A percentile compares a stretch with the other conserved stretches of the same genome.
phyloP scores from a whole-genome alignment of 2,329 filamentous ascomycete species.

The Fusarium virguliforme region DNA sequence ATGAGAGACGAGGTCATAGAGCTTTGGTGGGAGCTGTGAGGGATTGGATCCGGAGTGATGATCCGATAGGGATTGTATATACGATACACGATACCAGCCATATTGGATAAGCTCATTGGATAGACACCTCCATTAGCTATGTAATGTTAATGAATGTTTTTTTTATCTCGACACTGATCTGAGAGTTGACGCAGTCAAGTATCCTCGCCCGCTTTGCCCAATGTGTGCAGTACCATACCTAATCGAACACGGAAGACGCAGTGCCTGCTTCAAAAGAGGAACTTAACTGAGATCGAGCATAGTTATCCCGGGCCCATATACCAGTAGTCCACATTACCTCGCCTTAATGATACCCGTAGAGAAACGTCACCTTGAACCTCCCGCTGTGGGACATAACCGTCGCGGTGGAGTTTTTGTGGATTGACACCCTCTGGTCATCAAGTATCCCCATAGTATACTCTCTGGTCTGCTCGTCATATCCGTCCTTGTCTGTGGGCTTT shows the following conservation, averaged over 20 bases:
- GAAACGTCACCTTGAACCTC: conserved; percentile 31
- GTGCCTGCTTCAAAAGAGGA: background rate
- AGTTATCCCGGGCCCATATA: too few relatives aligned
- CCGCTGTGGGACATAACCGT: conserved; percentile 41
- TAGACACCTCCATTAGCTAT: conserved; percentile 35
- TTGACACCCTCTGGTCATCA: conserved; percentile 27
- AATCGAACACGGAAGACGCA: background rate
- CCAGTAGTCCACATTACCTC: background rate
- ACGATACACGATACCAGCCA: conserved; percentile 47
- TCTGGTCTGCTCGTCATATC: conserved; percentile 35
- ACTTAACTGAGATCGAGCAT: too few relatives aligned
- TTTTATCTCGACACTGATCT: conserved; percentile 32
- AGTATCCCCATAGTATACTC: conserved; percentile 27
- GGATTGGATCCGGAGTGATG: conserved; percentile 18
- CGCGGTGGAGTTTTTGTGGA: conserved; percentile 33
- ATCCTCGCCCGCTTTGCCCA: conserved; percentile 25
- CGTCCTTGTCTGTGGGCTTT: conserved; percentile 43
- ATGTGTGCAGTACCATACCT: background rate
- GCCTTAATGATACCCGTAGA: conserved; percentile 30
- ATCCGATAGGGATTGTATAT: conserved; percentile 38
- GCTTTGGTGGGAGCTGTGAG: conserved; percentile 62
- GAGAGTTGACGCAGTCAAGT: conserved; percentile 23
- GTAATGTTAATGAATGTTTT: conserved; percentile 50
- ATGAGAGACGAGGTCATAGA: conserved; percentile 64
- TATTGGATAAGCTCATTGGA: conserved; percentile 35